These are phyloP conservation scores for Aureobasidium sp. DNA, from an alignment of 2,329 filamentous ascomycete species.

Conservation along the genomic window DNA sequence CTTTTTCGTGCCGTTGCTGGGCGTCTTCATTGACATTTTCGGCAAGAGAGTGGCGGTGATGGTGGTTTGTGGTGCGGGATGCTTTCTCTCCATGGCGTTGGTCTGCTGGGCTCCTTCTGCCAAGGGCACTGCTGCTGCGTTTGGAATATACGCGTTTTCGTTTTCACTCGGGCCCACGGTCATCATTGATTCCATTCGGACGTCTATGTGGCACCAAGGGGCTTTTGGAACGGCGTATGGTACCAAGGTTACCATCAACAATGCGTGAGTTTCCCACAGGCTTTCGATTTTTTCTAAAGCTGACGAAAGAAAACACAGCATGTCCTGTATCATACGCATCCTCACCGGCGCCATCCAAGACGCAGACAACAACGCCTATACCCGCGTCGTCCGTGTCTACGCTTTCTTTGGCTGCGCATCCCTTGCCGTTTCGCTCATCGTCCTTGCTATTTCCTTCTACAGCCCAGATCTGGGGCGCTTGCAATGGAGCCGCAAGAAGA, in stretches of 20 bases:
- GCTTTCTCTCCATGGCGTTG: constrained; percentile 46
- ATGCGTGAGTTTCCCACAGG: constrained; percentile 31
- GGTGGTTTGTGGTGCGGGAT: constrained; percentile 39
- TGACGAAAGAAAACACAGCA: constrained; percentile 27
- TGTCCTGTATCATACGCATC: constrained; percentile 52
- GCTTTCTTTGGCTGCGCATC: constrained; percentile 44
- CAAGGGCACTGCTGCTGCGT: constrained; percentile 48
- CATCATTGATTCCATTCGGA: constrained; percentile 53
- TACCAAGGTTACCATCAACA: constrained; percentile 54
- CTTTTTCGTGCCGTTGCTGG: constrained; percentile 49
- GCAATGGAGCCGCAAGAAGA: constrained; percentile 51
- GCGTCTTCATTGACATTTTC: constrained; percentile 47
- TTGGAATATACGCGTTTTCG: constrained; percentile 51
- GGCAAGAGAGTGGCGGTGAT: constrained; percentile 44
- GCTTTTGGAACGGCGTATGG: constrained; percentile 53
- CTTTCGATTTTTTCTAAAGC: neutral
- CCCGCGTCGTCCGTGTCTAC: constrained; percentile 48
- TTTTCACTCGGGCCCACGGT: constrained; percentile 47
- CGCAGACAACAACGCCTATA: constrained; percentile 46
- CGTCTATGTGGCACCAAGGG: constrained; percentile 50
- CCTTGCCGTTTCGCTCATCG: constrained; percentile 34
- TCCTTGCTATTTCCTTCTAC: constrained; percentile 33
- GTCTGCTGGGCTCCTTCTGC: constrained; percentile 43
- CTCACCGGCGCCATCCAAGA: constrained; percentile 52
- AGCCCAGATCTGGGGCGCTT: constrained; percentile 40